These are phyloP conservation scores for Penicillium janthinellum DNA, from an alignment of 2,329 filamentous ascomycete genomes.

Conservation along the genomic window DNA sequence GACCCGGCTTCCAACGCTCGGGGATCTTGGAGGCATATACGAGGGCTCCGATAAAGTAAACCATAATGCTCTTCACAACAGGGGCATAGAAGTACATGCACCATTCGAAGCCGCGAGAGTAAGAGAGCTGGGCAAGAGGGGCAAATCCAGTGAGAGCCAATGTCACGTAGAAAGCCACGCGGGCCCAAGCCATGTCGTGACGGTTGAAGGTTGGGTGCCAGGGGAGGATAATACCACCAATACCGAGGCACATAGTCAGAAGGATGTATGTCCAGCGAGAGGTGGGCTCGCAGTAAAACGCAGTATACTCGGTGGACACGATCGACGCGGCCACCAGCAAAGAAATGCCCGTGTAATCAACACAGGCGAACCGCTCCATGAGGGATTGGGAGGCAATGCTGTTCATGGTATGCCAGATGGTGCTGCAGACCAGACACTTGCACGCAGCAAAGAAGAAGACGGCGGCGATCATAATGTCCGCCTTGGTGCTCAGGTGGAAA, in stretches of 20 bases:
- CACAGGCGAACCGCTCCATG: constrained; percentile 93
- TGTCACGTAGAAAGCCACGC: constrained; percentile 87
- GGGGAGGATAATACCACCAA: constrained; percentile 85
- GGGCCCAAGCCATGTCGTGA: constrained; percentile 86
- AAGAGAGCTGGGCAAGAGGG: constrained; percentile 79
- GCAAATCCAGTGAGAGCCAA: constrained; percentile 86
- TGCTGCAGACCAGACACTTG: constrained; percentile 93
- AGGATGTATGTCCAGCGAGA: constrained; percentile 85
- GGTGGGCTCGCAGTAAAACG: constrained; percentile 94
- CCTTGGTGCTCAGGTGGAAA: constrained; percentile 82
- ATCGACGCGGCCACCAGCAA: constrained; percentile 90
- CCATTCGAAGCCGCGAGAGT: constrained; percentile 75
- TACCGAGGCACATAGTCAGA: constrained; percentile 75
- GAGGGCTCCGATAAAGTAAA: constrained; percentile 81
- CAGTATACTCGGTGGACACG: constrained; percentile 97
- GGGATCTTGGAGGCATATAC: constrained; percentile 92
- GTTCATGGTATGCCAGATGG: constrained; percentile 99
- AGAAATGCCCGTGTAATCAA: constrained; percentile 97
- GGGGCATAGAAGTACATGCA: constrained; percentile 88
- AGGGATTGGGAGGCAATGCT: constrained; percentile 86
- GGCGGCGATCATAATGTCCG: constrained; percentile 86
- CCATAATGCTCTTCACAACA: constrained; percentile 78
- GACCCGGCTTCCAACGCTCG: constrained; percentile 87
- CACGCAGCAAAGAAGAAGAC: constrained; percentile 95
- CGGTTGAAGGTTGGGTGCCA: constrained; percentile 97